Percentiles rank a stretch among this genome's conserved stretches.
These are phyloP conservation scores for Dacryopinax primogenitus DNA, from an alignment of 768 basidiomycete genomes.

Conservation along the genomic window DNA sequence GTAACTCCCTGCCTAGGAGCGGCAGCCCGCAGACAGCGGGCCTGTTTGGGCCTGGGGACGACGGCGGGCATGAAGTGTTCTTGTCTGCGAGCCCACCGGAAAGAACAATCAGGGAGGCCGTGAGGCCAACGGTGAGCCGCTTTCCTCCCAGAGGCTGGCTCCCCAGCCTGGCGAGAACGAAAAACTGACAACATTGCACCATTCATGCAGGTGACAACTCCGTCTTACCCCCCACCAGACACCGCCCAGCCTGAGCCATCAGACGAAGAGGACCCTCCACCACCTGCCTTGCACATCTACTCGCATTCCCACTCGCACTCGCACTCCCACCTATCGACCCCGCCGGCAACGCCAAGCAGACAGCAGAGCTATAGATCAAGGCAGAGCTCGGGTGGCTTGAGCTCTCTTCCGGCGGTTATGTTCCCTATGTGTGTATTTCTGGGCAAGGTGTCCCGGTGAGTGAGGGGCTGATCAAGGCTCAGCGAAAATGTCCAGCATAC, in stretches of 20 bases:
- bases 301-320: neutral
- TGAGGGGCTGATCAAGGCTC: neutral
- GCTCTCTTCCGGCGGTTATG: neutral
- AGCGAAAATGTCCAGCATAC: slow-evolving; percentile 8
- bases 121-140: neutral
- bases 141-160: neutral
- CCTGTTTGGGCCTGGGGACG: neutral
- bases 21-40: slow-evolving; percentile 1
- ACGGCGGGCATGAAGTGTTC: neutral
- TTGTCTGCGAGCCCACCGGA: neutral
- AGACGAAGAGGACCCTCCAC: neutral
- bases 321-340: slow-evolving; percentile 1
- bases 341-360: neutral
- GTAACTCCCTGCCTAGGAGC: neutral
- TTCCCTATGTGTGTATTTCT: slow-evolving; percentile 1
- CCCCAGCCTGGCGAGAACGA: neutral
- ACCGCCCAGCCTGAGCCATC: neutral
- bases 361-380: neutral
- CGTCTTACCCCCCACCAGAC: neutral
- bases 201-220: neutral
- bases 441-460: neutral
- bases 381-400: neutral
- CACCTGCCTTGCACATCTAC: neutral
- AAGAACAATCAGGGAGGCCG: neutral
- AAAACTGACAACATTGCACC: no score